phyloP scores from a whole-genome alignment of 176 grass and related monocot genomes.

The Avena eriantha region DNA sequence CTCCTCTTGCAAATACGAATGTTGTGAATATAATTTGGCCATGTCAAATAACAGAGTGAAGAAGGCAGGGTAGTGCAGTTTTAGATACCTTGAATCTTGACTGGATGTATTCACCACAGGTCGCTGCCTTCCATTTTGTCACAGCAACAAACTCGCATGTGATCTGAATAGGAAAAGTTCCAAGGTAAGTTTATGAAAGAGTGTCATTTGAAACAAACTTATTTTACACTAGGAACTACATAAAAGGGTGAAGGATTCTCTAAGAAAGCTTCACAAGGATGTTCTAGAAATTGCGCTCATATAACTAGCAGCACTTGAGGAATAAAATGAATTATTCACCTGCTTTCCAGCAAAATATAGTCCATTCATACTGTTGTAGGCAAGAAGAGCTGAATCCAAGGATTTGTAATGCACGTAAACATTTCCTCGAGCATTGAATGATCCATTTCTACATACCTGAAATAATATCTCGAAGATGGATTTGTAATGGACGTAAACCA shows the following conservation, averaged over 20 bases:
- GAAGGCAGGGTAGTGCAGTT: conserved; percentile 3
- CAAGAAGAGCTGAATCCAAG: conserved; percentile 88
- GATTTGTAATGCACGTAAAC: conserved; percentile 91
- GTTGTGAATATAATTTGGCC: neutral
- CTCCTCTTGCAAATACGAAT: conserved; percentile 33
- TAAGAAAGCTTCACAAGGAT: conserved; percentile 3
- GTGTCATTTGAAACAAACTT: conserved; percentile 2
- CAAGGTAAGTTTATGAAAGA: conserved; percentile 37
- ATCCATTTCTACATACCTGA: conserved; percentile 97
- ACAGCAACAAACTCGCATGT: conserved; percentile 85
- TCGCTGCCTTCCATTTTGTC: conserved; percentile 94
- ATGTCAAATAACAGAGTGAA: conserved; percentile 6
- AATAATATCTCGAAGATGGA: conserved; percentile 17
- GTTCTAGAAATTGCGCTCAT: neutral
- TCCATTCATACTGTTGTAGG: conserved; percentile 82
- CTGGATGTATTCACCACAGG: conserved; percentile 96
- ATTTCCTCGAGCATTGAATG: conserved; percentile 91
- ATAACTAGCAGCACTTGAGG: neutral
- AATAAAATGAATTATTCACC: conserved; percentile 49
- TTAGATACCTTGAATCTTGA: conserved; percentile 85
- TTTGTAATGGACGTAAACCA: no score
- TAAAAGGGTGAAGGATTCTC: conserved; percentile 14
- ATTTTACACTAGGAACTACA: conserved; percentile 9
- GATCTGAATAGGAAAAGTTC: conserved; percentile 49
- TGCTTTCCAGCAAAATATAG: conserved; percentile 95